Evolutionary conservation across 2,329 filamentous ascomycete species (phyloP).

Genomic region (Pseudomassariella vexata): DNA sequence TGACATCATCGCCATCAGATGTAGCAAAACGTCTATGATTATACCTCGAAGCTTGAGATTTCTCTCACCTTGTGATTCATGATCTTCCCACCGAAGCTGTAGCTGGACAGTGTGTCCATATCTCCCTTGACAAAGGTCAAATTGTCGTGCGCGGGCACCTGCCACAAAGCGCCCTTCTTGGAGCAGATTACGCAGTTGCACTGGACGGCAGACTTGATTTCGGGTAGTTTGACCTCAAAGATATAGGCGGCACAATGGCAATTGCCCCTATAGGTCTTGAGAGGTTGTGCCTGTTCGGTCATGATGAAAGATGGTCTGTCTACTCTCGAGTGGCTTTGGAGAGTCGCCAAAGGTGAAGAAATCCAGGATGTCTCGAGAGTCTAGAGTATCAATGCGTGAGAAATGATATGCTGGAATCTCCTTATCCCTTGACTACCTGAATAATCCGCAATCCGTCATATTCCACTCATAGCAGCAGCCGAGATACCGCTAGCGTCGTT

Average conservation of each 20-base stretch:
- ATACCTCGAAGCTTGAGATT: no score
- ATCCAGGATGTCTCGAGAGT: no score
- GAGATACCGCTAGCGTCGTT: no score
- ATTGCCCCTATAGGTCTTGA: slow-evolving; percentile 46
- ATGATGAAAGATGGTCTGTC: no score
- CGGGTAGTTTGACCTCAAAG: slow-evolving; percentile 46
- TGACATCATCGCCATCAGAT: slow-evolving; percentile 15
- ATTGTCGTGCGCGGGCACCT: slow-evolving; percentile 19
- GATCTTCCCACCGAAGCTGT: slow-evolving; percentile 34
- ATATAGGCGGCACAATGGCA: slow-evolving; percentile 52
- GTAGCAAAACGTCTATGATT: background rate
- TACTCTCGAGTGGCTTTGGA: no score
- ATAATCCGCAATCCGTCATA: no score
- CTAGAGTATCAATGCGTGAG: no score
- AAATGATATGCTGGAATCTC: no score
- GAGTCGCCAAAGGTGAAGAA: no score
- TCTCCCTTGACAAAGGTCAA: slow-evolving; percentile 43
- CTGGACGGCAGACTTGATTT: slow-evolving; percentile 48
- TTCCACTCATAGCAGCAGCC: no score
- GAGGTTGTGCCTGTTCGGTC: no score
- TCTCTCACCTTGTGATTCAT: slow-evolving; percentile 34
- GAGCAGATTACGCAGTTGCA: slow-evolving; percentile 65
- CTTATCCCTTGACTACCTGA: no score
- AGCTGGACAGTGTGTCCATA: slow-evolving; percentile 32
- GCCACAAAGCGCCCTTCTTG: slow-evolving; percentile 39